Conservation (phyloP, 805 yeast species). For the Metschnikowia shivogae region DNA sequence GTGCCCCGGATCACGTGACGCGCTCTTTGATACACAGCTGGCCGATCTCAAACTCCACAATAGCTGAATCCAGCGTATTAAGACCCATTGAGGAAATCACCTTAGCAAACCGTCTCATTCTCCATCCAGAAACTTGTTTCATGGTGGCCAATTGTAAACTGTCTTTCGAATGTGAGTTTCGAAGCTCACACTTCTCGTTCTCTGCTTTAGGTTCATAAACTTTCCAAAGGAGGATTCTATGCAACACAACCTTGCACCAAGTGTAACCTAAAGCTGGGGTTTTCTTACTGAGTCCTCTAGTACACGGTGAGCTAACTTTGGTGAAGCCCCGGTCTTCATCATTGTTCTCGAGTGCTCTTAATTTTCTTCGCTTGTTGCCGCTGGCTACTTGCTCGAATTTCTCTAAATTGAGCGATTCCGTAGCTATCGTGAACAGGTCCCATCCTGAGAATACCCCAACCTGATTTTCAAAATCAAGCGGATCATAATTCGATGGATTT, state of each 20-base stretch:
- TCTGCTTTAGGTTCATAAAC: conserved; percentile 7
- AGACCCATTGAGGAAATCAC: conserved; percentile 3
- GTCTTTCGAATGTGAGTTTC: background rate
- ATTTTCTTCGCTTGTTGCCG: background rate
- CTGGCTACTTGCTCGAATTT: background rate
- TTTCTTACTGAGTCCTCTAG: conserved; percentile 7
- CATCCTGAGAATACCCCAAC: conserved; percentile 74
- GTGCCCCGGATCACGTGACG: background rate
- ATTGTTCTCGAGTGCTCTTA: background rate
- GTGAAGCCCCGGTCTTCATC: background rate
- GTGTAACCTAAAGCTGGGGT: conserved; percentile 18
- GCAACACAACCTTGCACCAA: conserved; percentile 17
- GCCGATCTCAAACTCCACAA: background rate
- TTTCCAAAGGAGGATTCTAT: conserved; percentile 17
- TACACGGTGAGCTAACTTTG: too few species aligned
- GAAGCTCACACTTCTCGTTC: background rate
- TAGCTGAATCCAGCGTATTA: background rate
- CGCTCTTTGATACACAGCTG: background rate
- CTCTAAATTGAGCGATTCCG: background rate
- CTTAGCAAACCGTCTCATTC: conserved; percentile 6
- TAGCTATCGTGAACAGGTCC: conserved; percentile 33
- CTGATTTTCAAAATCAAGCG: conserved; percentile 56
- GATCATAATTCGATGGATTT: conserved; percentile 21
- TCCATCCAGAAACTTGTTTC: background rate
- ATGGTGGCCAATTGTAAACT: too few species aligned